Evolutionary conservation across 805 yeast species (phyloP).

Genomic region (Lipomyces yamadae): DNA sequence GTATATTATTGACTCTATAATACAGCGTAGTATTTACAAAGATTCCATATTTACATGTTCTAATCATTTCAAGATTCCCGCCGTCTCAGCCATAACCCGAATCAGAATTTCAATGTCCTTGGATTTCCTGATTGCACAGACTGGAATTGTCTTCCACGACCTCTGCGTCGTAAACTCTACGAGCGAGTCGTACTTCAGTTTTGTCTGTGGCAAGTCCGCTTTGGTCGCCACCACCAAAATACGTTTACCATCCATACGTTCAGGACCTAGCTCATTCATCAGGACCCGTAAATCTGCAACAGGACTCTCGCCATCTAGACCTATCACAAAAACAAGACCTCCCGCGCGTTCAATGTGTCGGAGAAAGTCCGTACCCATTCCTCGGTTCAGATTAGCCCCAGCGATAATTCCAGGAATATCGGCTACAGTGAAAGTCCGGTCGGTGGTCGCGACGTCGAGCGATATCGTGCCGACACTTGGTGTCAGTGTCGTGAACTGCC

Average conservation of each 20-base stretch:
- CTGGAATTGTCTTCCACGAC: conserved; percentile 79
- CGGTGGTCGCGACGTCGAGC: conserved; percentile 59
- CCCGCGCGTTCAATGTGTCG: conserved; percentile 91
- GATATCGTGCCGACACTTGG: conserved; percentile 91
- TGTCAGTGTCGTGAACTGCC: conserved; percentile 93
- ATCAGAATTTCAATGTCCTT: conserved; percentile 75
- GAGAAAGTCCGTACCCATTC: conserved; percentile 91
- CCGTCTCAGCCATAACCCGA: conserved; percentile 61
- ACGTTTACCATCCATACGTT: conserved; percentile 62
- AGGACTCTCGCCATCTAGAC: conserved; percentile 71
- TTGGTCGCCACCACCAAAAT: conserved; percentile 88
- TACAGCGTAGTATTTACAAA: neutral
- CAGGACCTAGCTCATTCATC: conserved; percentile 70
- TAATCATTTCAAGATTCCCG: conserved; percentile 17
- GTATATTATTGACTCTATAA: neutral
- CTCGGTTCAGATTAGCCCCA: conserved; percentile 82
- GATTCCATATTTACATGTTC: neutral
- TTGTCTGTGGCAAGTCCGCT: conserved; percentile 69
- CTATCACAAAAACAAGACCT: conserved; percentile 85
- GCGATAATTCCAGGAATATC: conserved; percentile 95
- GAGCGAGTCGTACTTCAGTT: conserved; percentile 55
- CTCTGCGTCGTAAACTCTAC: conserved; percentile 39
- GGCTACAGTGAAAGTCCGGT: conserved; percentile 80
- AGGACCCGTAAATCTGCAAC: conserved; percentile 65
- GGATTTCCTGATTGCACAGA: conserved; percentile 66